Conservation (phyloP, 352 stramenopile species). For the Phytophthora pistaciae region DNA sequence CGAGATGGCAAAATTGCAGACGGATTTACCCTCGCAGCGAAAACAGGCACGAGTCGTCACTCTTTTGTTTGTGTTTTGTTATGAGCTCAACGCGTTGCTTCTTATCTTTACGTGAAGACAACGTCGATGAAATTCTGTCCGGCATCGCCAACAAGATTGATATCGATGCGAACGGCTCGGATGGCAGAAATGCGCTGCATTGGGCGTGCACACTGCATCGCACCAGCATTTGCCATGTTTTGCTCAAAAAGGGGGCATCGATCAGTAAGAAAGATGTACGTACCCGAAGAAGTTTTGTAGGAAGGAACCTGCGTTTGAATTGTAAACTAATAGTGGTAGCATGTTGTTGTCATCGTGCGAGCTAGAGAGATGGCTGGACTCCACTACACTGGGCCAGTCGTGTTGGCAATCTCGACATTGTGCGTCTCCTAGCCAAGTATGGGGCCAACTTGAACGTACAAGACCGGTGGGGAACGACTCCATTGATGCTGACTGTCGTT, state of each 20-base stretch:
- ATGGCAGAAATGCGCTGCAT: slow-evolving; percentile 83
- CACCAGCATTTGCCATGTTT: slow-evolving; percentile 80
- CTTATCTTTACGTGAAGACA: slow-evolving; percentile 45
- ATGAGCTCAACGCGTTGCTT: not conserved
- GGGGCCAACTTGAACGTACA: slow-evolving; percentile 78
- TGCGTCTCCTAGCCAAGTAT: slow-evolving; percentile 82
- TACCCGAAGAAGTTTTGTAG: not conserved
- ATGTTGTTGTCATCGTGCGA: not conserved
- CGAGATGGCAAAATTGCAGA: slow-evolving; percentile 57
- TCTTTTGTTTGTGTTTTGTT: not conserved
- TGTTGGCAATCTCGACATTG: slow-evolving; percentile 77
- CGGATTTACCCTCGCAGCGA: slow-evolving; percentile 77
- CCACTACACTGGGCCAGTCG: slow-evolving; percentile 82
- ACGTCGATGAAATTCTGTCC: slow-evolving; percentile 78
- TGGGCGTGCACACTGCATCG: slow-evolving; percentile 83
- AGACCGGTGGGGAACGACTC: slow-evolving; percentile 81
- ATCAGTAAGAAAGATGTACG: slow-evolving; percentile 83
- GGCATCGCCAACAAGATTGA: slow-evolving; percentile 78
- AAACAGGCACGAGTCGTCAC: slow-evolving; percentile 48
- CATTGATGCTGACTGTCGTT: slow-evolving; percentile 82
- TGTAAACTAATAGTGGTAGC: not conserved
- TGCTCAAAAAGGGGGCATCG: slow-evolving; percentile 83
- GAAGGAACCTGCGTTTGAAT: not conserved
- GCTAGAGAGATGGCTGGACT: slow-evolving; percentile 78
- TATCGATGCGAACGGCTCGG: slow-evolving; percentile 77